Evolutionary conservation across 2,329 filamentous ascomycete genomes (phyloP).

Genomic region (Fusarium penzigii): DNA sequence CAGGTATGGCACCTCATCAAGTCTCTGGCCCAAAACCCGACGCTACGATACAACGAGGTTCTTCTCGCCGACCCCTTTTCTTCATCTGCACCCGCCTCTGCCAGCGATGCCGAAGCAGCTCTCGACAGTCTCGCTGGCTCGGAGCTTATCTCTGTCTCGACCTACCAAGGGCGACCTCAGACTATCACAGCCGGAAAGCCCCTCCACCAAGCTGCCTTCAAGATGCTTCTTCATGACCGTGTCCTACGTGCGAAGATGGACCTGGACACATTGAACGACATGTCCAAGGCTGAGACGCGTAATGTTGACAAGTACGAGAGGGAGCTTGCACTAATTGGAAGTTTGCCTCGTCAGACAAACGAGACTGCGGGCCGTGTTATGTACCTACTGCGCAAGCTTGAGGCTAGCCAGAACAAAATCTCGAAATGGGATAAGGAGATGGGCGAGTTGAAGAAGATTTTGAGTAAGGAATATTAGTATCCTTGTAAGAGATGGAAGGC

Average conservation of each 20-base stretch:
- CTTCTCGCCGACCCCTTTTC: slow-evolving; percentile 74
- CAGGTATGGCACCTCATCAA: slow-evolving; percentile 92
- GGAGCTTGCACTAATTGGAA: slow-evolving; percentile 72
- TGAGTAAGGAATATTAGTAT: slow-evolving; percentile 44
- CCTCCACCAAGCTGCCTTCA: slow-evolving; percentile 83
- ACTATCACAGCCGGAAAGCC: slow-evolving; percentile 80
- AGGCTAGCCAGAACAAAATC: slow-evolving; percentile 73
- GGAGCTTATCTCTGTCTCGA: slow-evolving; percentile 79
- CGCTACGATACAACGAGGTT: slow-evolving; percentile 82
- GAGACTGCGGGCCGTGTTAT: slow-evolving; percentile 67
- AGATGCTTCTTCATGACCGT: slow-evolving; percentile 66
- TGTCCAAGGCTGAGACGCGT: slow-evolving; percentile 70
- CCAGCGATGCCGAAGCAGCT: slow-evolving; percentile 68
- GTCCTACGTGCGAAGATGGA: slow-evolving; percentile 75
- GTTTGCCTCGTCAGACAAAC: slow-evolving; percentile 67
- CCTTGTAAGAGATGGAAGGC: not conserved
- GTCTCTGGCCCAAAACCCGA: slow-evolving; percentile 66
- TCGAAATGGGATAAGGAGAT: slow-evolving; percentile 73
- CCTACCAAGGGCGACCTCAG: slow-evolving; percentile 74
- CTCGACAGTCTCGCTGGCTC: slow-evolving; percentile 80
- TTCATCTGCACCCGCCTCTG: slow-evolving; percentile 39
- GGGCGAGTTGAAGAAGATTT: slow-evolving; percentile 67
- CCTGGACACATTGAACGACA: slow-evolving; percentile 66
- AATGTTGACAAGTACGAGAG: slow-evolving; percentile 77
- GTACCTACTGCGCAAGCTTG: slow-evolving; percentile 75